Evolutionary conservation across 2,329 filamentous ascomycete genomes (phyloP).

Genomic region (Hypoxylon sp.): DNA sequence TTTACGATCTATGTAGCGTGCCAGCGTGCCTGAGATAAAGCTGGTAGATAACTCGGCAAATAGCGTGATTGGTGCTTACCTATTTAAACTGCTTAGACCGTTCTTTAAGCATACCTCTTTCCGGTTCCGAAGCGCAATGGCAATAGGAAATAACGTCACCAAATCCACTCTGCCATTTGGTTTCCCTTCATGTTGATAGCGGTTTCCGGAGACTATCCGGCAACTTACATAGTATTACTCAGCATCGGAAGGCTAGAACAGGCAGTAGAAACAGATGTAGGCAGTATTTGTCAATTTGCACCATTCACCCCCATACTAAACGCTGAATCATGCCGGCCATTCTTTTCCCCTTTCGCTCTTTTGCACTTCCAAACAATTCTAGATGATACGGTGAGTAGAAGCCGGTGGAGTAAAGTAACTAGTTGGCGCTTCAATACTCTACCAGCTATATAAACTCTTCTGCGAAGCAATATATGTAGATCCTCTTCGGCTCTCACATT

Average conservation of each 20-base stretch:
- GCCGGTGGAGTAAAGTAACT: neutral
- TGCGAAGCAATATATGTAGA: neutral
- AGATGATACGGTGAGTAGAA: neutral
- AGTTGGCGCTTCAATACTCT: neutral
- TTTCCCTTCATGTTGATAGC: constrained; percentile 21
- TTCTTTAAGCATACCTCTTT: neutral
- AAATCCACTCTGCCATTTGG: constrained; percentile 6
- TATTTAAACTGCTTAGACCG: neutral
- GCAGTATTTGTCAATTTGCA: constrained; percentile 3
- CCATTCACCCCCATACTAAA: neutral
- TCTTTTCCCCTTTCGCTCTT: constrained; percentile 22
- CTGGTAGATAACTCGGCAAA: constrained; percentile 36
- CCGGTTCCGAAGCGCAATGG: constrained; percentile 19
- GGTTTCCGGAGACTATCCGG: constrained; percentile 1
- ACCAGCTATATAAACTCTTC: constrained; percentile 3
- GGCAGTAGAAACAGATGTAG: neutral
- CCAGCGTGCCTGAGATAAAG: neutral
- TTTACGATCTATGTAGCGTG: constrained; percentile 1
- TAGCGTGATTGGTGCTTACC: constrained; percentile 32
- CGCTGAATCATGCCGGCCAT: constrained; percentile 16
- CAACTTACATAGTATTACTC: constrained; percentile 6
- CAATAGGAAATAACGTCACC: constrained; percentile 27
- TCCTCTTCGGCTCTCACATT: constrained; percentile 11
- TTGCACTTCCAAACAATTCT: constrained; percentile 14
- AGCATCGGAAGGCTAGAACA: neutral